Conservation (phyloP, 441 rosid species). For the Pelargonium citronellum region DNA sequence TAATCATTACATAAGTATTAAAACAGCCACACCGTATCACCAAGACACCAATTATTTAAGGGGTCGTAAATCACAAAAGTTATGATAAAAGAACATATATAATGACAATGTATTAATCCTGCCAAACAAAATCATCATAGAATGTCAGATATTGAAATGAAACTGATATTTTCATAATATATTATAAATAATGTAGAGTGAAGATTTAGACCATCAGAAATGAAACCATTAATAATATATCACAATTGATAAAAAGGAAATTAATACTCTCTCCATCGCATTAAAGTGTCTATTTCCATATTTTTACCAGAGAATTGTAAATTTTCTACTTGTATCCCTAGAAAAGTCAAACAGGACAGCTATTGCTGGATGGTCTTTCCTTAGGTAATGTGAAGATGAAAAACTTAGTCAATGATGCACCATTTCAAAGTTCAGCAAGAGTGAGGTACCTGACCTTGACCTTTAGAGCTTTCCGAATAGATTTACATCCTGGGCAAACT, state of each 20-base stretch:
- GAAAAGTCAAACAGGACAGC: not conserved
- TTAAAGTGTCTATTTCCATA: no score
- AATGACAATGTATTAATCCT: not conserved
- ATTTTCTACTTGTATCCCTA: not conserved
- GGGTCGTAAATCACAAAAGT: no score
- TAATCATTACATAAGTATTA: no score
- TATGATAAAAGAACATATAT: no score
- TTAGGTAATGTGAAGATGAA: no score
- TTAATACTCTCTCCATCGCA: no score
- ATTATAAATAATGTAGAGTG: not conserved
- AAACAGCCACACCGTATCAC: no score
- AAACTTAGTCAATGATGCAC: not conserved
- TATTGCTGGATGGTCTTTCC: no score
- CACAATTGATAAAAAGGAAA: not conserved
- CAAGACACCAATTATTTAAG: no score
- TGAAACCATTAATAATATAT: not conserved
- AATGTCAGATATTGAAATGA: not conserved
- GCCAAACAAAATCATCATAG: not conserved
- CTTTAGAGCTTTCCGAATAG: slow-evolving; percentile 46
- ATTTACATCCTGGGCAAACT: slow-evolving; percentile 84
- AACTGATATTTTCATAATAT: not conserved
- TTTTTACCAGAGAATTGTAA: not conserved
- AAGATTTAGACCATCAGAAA: not conserved
- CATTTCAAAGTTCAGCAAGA: slow-evolving; percentile 7
- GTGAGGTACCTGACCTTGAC: slow-evolving; percentile 56